Base-by-base conservation (phyloP, 1,284 basidiomycete genomes). In the Chalciporus sp. region DNA sequence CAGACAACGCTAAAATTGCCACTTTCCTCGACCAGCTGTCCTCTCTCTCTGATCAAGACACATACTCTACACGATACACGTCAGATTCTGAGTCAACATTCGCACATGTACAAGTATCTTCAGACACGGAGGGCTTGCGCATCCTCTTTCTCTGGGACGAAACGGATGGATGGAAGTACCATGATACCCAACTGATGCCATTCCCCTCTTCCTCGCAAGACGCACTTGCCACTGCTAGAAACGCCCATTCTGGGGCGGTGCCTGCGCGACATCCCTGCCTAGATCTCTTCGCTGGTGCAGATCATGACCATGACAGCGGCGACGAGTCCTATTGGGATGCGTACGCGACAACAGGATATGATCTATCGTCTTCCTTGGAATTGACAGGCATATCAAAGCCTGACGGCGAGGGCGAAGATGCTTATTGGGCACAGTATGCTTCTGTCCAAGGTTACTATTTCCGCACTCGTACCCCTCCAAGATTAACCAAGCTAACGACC, bases 361-460 rank as follows among this genome's bases (percentile, higher is more conserved):
- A 73, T 58, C 65, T 47, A 27, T 35, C 35, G 23, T 62, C 52
- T 17, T 26, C 54, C 45, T 29, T 52, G 43, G 42, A 51, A 37
- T 42, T 28, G 3, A 47, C 27, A 40, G 29, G 39, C 41, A 20
- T 29, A 17, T 48, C 42, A 19, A 44, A 43, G 12, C 10, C 23
- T 14, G 47, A 43, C 29, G 20, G 12, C 11, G 46, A 51, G 27
- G 57, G 47, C 35, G 87, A 89, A 63, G 88, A 90, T 58, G 85
- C 85, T 4, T 90, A 90, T 62, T 90, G 88, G 86, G 86, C 85
- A 19, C 84, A 76, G 51, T 89, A 90, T 64, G 72, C 83, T 42
- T 75, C 76, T 27, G 79, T 89, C 9, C 86, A 90, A 68, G 88
- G 88, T 87, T 59, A 62, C 72, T 62, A 49, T 56, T 43, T 57